Percentiles rank a stretch among this genome's conserved stretches.
Evolutionary conservation across 2,329 filamentous ascomycete genomes (phyloP).

Genomic region (Mycosphaerella sp.): DNA sequence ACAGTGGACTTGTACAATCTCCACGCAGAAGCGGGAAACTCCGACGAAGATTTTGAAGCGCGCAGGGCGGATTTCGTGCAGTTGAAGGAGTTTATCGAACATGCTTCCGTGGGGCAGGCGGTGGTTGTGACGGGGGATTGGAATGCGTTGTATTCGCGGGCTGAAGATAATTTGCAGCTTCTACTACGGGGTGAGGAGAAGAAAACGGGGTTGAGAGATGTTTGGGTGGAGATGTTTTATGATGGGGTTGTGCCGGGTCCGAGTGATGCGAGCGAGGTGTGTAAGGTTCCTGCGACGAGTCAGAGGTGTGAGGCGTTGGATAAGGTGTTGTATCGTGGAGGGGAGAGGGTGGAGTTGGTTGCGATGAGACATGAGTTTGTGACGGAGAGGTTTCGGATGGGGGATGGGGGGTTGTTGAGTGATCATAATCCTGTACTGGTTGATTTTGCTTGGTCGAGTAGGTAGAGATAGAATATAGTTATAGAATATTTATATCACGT

Average conservation of each 20-base stretch:
- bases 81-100: conserved; percentile 52
- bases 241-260: background rate
- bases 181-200: too few relatives aligned
- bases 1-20: conserved; percentile 61
- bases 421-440: conserved; percentile 61
- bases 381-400: conserved; percentile 51
- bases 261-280: conserved; percentile 31
- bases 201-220: conserved; percentile 53
- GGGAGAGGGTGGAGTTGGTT: conserved; percentile 18
- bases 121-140: conserved; percentile 61
- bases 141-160: conserved; percentile 58
- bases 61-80: conserved; percentile 56
- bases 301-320: conserved; percentile 60
- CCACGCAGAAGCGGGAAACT: conserved; percentile 57
- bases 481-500: too few relatives aligned
- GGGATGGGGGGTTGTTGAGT: conserved; percentile 51
- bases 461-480: too few relatives aligned
- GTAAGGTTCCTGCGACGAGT: conserved; percentile 52
- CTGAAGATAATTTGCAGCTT: conserved; percentile 48
- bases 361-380: background rate
- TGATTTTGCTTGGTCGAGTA: conserved; percentile 38
- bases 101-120: conserved; percentile 53
- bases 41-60: conserved; percentile 48
- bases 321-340: conserved; percentile 57
- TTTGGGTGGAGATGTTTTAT: conserved; percentile 53